phyloP scores from a whole-genome alignment of 805 yeast genomes.

The Candida gorgasii region DNA sequence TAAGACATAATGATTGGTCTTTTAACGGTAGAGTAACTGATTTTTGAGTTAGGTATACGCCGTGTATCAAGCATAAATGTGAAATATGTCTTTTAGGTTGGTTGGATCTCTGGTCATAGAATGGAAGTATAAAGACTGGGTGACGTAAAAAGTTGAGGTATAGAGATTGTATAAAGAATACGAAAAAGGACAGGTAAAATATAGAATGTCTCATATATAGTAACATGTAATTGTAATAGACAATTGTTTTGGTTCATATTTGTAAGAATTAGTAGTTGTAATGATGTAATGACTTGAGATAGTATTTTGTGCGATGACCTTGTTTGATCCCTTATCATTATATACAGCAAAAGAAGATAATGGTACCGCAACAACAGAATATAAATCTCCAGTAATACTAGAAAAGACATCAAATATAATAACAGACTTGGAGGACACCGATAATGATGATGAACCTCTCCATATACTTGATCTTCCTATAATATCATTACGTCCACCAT shows the following conservation, averaged over 20 bases:
- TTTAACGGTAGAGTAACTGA: constrained; percentile 97
- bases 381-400: not conserved
- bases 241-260: not conserved
- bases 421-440: not conserved
- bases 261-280: not conserved
- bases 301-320: constrained; percentile 7
- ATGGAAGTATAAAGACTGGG: not conserved
- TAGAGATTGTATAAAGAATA: not conserved
- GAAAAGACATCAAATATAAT: not conserved
- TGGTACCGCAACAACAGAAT: not conserved
- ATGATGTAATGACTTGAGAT: not conserved
- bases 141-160: not conserved
- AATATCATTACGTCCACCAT: constrained; percentile 48
- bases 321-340: constrained; percentile 38
- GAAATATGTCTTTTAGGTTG: not conserved
- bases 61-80: not conserved
- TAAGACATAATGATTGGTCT: constrained; percentile 80
- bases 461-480: constrained; percentile 63
- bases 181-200: no score
- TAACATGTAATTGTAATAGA: not conserved
- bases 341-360: constrained; percentile 28
- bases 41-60: no score
- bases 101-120: not conserved
- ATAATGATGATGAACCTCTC: constrained; percentile 31
- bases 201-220: no score